Percentiles rank a stretch among this genome's conserved stretches.
phyloP scores from a whole-genome alignment of 2,329 filamentous ascomycete species.

The Alternaria conjuncta region DNA sequence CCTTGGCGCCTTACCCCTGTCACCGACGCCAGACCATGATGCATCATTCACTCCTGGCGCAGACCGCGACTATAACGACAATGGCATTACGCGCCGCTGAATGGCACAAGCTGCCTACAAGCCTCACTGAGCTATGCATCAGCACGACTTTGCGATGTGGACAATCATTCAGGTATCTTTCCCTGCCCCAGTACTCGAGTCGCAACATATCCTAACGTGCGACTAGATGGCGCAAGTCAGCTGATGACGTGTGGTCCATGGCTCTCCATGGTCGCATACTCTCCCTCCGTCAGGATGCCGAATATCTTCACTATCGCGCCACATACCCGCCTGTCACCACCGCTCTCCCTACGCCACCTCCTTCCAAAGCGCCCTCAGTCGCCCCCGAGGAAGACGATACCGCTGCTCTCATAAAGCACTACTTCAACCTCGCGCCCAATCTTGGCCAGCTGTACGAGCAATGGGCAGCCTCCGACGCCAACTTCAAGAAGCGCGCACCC shows the following conservation, averaged over 20 bases:
- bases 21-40: constrained; percentile 5
- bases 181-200: not conserved
- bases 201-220: constrained; percentile 10
- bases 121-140: constrained; percentile 85
- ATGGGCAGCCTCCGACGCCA: constrained; percentile 84
- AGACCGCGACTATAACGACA: not conserved
- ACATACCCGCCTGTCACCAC: constrained; percentile 58
- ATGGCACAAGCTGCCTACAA: constrained; percentile 88
- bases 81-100: constrained; percentile 66
- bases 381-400: constrained; percentile 69
- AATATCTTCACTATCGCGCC: constrained; percentile 79
- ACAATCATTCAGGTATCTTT: constrained; percentile 77
- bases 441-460: constrained; percentile 78
- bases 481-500: constrained; percentile 86
- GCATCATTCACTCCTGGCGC: constrained; percentile 6
- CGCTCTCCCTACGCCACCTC: constrained; percentile 47
- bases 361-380: constrained; percentile 46
- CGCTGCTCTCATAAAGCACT: constrained; percentile 75
- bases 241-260: constrained; percentile 85
- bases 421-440: constrained; percentile 85
- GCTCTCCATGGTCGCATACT: constrained; percentile 85
- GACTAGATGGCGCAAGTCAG: constrained; percentile 80
- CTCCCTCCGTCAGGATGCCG: constrained; percentile 81
- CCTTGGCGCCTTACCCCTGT: constrained; percentile 25
- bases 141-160: constrained; percentile 94